Base-by-base conservation (phyloP, 2,329 filamentous ascomycete species). In the Blastomyces emzantsi region DNA sequence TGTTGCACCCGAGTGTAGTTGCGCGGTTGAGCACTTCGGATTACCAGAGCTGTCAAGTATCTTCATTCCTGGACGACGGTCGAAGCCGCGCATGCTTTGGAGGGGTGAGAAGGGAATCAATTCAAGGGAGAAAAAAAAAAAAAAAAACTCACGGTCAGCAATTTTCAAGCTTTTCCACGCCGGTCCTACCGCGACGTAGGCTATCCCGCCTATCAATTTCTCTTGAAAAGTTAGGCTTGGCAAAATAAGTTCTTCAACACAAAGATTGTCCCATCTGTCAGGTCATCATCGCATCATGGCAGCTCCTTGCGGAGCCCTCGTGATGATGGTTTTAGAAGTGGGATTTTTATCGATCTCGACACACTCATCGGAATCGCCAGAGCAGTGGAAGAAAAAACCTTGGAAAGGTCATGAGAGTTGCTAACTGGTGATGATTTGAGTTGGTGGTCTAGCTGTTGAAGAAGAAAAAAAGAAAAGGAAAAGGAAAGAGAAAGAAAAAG, bases 251-350 rank as follows among this genome's bases (percentile, higher is more conserved):
- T 30, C 54, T 13, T 13, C 17, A 33, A 39, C n/a, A 8, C 22
- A 68, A 63, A 61, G 63, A 65, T 66, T 78, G 76, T 78, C 73
- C 72, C 76, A 72, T 73, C 75, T 75, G 66, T 73, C 74, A 78
- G 76, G 76, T 78, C 76, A 78, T 78, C 76, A 78, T 69, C 76
- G 75, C 70, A 74, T 79, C 74, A 75, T 78, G 75, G 72, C 66
- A 75, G 72, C 73, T 70, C 58, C 45, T 62, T 39, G 61, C 67
- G 67, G 66, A 77, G 75, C 74, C 75, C 76, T 90, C 87, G 85
- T 86, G 83, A 86, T 84, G 83, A 90, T 87, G 87, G 88, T 90
- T 90, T 90, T 90, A 88, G 80, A 87, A 85, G 84, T 83, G 87
- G 83, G 77, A 67, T 43, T 39, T 72, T 72, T 65, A 72, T 67